A percentile compares a stretch with the other conserved stretches of the same genome.
These are phyloP conservation scores for Fusarium sp. DNA, from an alignment of 2,329 filamentous ascomycete genomes.

Conservation along the genomic window DNA sequence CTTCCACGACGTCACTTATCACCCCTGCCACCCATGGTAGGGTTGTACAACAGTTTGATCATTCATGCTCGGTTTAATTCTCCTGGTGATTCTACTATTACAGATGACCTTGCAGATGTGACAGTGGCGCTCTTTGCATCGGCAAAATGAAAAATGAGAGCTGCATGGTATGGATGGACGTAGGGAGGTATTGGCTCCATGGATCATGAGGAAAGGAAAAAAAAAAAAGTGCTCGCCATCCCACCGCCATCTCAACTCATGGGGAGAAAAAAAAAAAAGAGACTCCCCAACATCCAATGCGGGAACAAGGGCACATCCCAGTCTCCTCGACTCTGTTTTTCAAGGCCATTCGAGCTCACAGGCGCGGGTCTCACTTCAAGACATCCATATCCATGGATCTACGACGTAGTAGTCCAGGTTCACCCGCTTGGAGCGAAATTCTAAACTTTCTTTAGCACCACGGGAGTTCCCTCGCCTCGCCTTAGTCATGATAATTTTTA, in stretches of 20 bases:
- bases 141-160: constrained; percentile 4
- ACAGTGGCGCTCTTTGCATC: constrained; percentile 1
- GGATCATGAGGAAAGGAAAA: constrained; percentile 1
- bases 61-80: constrained; percentile 6
- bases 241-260: constrained; percentile 24
- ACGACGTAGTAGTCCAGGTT: background rate
- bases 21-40: background rate
- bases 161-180: background rate
- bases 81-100: background rate
- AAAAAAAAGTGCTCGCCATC: background rate
- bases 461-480: constrained; percentile 28
- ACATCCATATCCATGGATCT: background rate
- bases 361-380: background rate
- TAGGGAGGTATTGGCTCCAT: background rate
- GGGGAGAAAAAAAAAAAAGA: background rate
- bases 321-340: background rate
- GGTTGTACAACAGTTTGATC: constrained; percentile 5
- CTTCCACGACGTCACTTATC: constrained; percentile 19
- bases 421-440: constrained; percentile 8
- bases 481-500: constrained; percentile 7
- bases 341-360: background rate
- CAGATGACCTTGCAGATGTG: constrained; percentile 4
- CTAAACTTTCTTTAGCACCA: constrained; percentile 23
- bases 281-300: background rate
- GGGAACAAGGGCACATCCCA: background rate